Base-by-base conservation (phyloP, 495 filamentous ascomycete species). In the Antarctomyces pellizariae region DNA sequence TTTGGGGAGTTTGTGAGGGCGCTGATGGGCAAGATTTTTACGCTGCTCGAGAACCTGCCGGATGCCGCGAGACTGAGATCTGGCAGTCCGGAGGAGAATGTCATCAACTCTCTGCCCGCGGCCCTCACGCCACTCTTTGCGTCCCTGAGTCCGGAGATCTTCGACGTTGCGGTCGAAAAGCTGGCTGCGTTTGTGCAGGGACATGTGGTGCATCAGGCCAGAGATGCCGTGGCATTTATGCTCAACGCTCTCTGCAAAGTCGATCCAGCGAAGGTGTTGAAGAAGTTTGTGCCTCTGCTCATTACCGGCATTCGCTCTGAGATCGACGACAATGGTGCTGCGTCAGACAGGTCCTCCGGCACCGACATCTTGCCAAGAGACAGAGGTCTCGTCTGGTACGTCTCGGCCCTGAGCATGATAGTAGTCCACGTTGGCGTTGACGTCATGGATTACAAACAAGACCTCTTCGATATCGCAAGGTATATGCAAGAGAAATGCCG, bases 191-290 rank as follows among this genome's bases (percentile, higher is more conserved):
- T 95, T 42, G 74, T 93, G n/a, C 69, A 71, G 12, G 75, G 75
- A 35, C 89, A 99, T 54, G 89, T 95, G 20, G 83, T 95, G 13
- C 83, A 99, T 39, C 86, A 95, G 47, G 84, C 86, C 20, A 60
- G 86, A 34, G 86, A 99, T 57, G 86, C 89, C 10, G 92, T 95
- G 78, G 86, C 86, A 2, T 99, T 91, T 57, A 92, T 93, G 22
- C 90, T 80, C 59, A 95, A 91, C 44, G 72, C 74, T 0, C 54
- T 95, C 11, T 89, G 83, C 62, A 95, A 95, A 49, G 72, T 84
- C 36, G 76, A 84, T 37, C 86, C 86, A 0, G 70, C 79, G 40
- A 91, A 91, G 53, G 74, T 82, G 2, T 58, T 99, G 18, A 86
- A 79, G 41, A 65, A 75, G 12, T 71, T 99, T 30, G 62, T 95